Conservation (phyloP, 2,329 filamentous ascomycete genomes). For the Aspergillus clavatus region DNA sequence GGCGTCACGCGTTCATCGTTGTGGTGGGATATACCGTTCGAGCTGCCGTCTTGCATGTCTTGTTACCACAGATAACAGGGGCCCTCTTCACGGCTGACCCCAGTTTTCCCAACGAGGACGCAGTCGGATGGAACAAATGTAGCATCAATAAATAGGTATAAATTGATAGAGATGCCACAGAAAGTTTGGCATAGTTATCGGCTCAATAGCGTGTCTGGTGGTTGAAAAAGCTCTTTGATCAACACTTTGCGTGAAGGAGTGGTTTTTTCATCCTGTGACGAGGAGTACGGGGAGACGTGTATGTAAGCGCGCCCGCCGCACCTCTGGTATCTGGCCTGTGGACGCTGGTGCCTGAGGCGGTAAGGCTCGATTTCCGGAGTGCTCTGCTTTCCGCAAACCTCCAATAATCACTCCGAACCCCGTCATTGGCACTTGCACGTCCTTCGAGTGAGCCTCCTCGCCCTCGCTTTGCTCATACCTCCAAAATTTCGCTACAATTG, state of each 20-base stretch:
- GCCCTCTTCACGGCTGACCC: slow-evolving; percentile 39
- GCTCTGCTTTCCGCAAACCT: slow-evolving; percentile 20
- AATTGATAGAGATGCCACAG: slow-evolving; percentile 28
- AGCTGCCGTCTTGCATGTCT: slow-evolving; percentile 46
- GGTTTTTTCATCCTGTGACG: slow-evolving; percentile 38
- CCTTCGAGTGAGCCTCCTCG: slow-evolving; percentile 19
- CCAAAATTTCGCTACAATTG: slow-evolving; percentile 6
- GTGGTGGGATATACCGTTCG: slow-evolving; percentile 37
- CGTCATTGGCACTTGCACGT: slow-evolving; percentile 18
- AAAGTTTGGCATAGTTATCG: slow-evolving; percentile 45
- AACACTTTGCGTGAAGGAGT: slow-evolving; percentile 35
- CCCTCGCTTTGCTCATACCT: slow-evolving; percentile 14
- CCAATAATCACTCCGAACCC: slow-evolving; percentile 25
- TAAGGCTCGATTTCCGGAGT: slow-evolving; percentile 8
- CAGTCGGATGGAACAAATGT: slow-evolving; percentile 30
- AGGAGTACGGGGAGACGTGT: slow-evolving; percentile 22
- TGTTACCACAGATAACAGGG: slow-evolving; percentile 39
- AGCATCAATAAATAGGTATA: slow-evolving; percentile 39
- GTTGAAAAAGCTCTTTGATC: slow-evolving; percentile 28
- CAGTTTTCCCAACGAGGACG: slow-evolving; percentile 43
- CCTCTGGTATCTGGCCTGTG: slow-evolving; percentile 10
- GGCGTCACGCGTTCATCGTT: slow-evolving; percentile 35
- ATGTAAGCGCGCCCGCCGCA: slow-evolving; percentile 29
- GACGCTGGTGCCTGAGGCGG: slow-evolving; percentile 16
- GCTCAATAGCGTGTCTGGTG: slow-evolving; percentile 37